Conservation (phyloP, 2,329 filamentous ascomycete genomes). For the Penicillium corylophilum region DNA sequence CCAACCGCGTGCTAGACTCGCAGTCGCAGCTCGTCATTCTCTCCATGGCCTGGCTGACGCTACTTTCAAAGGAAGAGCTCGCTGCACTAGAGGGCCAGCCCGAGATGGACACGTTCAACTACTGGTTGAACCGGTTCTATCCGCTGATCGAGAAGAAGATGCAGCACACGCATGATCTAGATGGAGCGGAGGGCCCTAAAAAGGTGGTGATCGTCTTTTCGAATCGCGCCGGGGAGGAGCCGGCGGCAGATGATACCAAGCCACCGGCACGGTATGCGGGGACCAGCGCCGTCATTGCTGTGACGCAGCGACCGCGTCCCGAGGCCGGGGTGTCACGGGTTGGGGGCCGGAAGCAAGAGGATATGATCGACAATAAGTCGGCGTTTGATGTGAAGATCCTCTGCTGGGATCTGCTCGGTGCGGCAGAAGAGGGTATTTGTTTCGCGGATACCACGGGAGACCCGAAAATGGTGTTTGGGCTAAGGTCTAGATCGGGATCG, state of each 20-base stretch:
- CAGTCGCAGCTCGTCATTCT: slow-evolving; percentile 55
- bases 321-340: slow-evolving; percentile 14
- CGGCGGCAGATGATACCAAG: slow-evolving; percentile 33
- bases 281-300: slow-evolving; percentile 47
- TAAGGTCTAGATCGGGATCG: slow-evolving; percentile 10
- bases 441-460: slow-evolving; percentile 47
- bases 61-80: slow-evolving; percentile 51
- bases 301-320: slow-evolving; percentile 29
- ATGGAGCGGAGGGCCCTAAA: slow-evolving; percentile 26
- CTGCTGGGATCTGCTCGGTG: slow-evolving; percentile 49
- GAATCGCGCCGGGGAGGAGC: slow-evolving; percentile 48
- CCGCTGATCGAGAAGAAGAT: slow-evolving; percentile 46
- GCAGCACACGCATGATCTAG: slow-evolving; percentile 27
- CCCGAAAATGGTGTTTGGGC: slow-evolving; percentile 41
- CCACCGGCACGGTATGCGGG: slow-evolving; percentile 48
- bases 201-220: slow-evolving; percentile 49
- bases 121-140: slow-evolving; percentile 62
- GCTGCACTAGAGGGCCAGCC: slow-evolving; percentile 44
- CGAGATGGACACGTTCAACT: slow-evolving; percentile 61
- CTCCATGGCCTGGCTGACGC: slow-evolving; percentile 64
- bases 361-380: slow-evolving; percentile 12
- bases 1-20: slow-evolving; percentile 51
- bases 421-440: slow-evolving; percentile 46
- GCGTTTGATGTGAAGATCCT: slow-evolving; percentile 40
- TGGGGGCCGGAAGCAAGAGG: slow-evolving; percentile 14